Conservation (phyloP, 2,329 filamentous ascomycete species). For the Fusarium equiseti region DNA sequence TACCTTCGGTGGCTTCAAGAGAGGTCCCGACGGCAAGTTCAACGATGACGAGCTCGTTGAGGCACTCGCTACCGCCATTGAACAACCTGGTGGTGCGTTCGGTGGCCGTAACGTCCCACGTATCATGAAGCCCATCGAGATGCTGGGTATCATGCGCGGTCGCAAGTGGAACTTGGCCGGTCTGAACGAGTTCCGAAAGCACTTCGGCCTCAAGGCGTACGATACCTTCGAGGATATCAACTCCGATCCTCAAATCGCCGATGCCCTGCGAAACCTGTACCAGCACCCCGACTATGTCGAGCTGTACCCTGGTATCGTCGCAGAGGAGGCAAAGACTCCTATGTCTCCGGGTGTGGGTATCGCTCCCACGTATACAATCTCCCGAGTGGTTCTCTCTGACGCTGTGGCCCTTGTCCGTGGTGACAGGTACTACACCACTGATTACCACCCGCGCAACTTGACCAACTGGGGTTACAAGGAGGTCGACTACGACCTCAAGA, state of each 20-base stretch:
- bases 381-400: slow-evolving; percentile 80
- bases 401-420: slow-evolving; percentile 83
- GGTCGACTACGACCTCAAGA: slow-evolving; percentile 75
- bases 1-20: slow-evolving; percentile 73
- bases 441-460: slow-evolving; percentile 78
- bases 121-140: slow-evolving; percentile 80
- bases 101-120: slow-evolving; percentile 80
- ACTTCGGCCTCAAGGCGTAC: slow-evolving; percentile 82
- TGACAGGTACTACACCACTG: slow-evolving; percentile 82
- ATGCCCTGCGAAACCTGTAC: slow-evolving; percentile 75
- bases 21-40: slow-evolving; percentile 76
- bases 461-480: slow-evolving; percentile 89
- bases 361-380: slow-evolving; percentile 80
- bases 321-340: slow-evolving; percentile 79
- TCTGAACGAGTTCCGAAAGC: slow-evolving; percentile 86
- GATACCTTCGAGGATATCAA: slow-evolving; percentile 87
- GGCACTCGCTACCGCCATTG: slow-evolving; percentile 75
- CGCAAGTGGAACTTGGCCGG: slow-evolving; percentile 82
- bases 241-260: slow-evolving; percentile 76
- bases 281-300: slow-evolving; percentile 85
- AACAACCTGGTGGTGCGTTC: slow-evolving; percentile 81
- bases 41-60: slow-evolving; percentile 81
- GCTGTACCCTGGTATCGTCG: slow-evolving; percentile 82
- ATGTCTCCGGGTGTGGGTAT: slow-evolving; percentile 82
- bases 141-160: slow-evolving; percentile 82